These are phyloP conservation scores for Sporothrix variecibatus DNA, from an alignment of 2,329 filamentous ascomycete species.

Conservation along the genomic window DNA sequence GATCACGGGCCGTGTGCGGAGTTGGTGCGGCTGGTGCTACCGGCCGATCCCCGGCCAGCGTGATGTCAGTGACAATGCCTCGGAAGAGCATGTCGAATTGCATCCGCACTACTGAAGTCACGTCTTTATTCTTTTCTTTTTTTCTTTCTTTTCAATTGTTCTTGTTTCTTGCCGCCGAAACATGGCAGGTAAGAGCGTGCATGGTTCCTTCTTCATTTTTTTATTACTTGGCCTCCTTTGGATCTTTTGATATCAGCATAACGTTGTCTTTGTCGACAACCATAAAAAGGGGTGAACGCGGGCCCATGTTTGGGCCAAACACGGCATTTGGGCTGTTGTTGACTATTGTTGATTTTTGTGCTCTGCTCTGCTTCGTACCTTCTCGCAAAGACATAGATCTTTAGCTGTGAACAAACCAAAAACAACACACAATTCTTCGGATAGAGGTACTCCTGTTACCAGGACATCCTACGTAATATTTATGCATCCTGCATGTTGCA, in stretches of 20 bases:
- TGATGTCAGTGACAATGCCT: constrained; percentile 38
- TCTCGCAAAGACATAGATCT: background rate
- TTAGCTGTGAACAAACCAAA: background rate
- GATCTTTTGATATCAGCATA: background rate
- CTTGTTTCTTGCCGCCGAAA: background rate
- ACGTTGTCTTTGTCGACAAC: background rate
- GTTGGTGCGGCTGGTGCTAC: constrained; percentile 92
- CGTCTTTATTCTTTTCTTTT: background rate
- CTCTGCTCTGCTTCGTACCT: background rate
- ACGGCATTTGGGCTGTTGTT: background rate
- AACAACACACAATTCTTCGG: background rate
- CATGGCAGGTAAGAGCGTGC: background rate
- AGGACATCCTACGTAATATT: background rate
- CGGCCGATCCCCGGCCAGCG: constrained; percentile 66
- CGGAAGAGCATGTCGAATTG: background rate
- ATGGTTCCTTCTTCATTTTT: background rate
- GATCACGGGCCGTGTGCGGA: constrained; percentile 65
- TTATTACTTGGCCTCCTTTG: background rate
- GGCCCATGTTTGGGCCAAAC: background rate
- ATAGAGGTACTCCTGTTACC: background rate
- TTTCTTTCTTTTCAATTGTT: background rate
- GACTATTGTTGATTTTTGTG: background rate
- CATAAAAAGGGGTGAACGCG: constrained; percentile 7
- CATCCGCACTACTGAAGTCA: constrained; percentile 22
- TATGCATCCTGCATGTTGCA: background rate